Base-by-base conservation (phyloP, 179 eudicot species). In the Monotropa hypopitys region DNA sequence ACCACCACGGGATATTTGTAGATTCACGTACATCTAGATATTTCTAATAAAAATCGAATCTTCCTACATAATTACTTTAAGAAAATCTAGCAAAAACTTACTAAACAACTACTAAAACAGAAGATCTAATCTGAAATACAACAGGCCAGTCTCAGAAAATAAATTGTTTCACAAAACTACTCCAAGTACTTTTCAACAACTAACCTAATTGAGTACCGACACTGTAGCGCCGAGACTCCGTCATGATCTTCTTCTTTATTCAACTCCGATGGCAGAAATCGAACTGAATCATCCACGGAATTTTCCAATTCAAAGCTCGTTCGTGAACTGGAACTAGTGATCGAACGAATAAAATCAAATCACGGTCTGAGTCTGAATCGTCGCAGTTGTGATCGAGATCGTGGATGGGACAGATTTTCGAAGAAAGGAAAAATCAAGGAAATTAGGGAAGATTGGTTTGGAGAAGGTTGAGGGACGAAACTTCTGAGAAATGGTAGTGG, bases 221-320 rank as follows among this genome's bases (percentile, higher is more conserved):
- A n/a, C 73, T 85, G 46, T 78, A 82, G n/a, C 88, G 88, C 78
- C 88, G 72, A 77, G 79, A 56, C 50, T 84, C 84, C 70, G 88
- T 76, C 88, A 84, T 86, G 65, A 70, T 62, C 13, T 46, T 12
- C 18, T n/a, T 68, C 13, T 20, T 77, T n/a, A 57, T 42, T 47
- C 12, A 59, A 9, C 76, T 11, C 70, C 49, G 46, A 75, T 73
- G 71, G 46, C 32, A 18, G 15, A 45, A 63, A 9, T 5, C 56
- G 2, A 76, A 45, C 45, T 75, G 23, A 2, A 13, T 3, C 53
- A 46, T 21, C 35, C 28, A n/a, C 57, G 35, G 46, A 18, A 30
- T 4, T 57, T 1, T 8, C 23, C 51, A 13, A 70, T 38, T 32
- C 50, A 45, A 23, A 71, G 57, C 33, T 71, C 33, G 33, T 12